Percentiles rank a stretch among this genome's conserved stretches.
These are phyloP conservation scores for Collariella sp. DNA, from an alignment of 495 filamentous ascomycete genomes.

Conservation along the genomic window DNA sequence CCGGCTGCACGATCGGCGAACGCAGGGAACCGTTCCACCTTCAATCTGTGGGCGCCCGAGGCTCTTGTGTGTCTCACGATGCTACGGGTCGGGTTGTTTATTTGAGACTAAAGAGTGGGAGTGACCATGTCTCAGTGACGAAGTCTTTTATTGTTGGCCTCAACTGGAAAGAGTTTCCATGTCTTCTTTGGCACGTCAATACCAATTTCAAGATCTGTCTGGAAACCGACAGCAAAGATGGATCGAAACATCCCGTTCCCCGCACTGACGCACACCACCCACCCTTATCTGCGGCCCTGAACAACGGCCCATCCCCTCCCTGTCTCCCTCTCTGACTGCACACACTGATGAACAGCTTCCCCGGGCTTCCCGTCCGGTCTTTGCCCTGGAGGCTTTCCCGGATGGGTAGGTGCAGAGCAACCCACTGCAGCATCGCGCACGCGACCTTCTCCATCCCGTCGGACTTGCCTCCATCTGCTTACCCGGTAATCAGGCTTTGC, in stretches of 20 bases:
- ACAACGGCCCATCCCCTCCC: too few relatives aligned
- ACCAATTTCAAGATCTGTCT: too few relatives aligned
- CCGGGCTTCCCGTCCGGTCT: background rate
- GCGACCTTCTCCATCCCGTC: background rate
- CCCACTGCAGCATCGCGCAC: background rate
- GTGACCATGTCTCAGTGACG: too few relatives aligned
- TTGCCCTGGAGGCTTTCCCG: constrained; percentile 4
- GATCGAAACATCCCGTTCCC: background rate
- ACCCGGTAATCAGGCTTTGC: background rate
- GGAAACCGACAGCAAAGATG: background rate
- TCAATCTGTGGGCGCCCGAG: background rate
- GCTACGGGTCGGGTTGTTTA: background rate
- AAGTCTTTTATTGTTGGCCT: too few relatives aligned
- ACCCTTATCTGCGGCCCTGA: constrained; percentile 1
- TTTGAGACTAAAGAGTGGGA: too few relatives aligned
- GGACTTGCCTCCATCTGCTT: background rate
- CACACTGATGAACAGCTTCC: background rate
- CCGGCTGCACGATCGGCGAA: constrained; percentile 1
- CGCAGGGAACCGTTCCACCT: background rate
- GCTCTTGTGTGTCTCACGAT: background rate
- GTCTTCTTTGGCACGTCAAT: too few relatives aligned
- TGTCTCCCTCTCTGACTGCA: too few relatives aligned
- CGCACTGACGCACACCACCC: background rate
- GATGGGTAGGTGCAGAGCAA: constrained; percentile 13
- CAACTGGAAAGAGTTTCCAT: too few relatives aligned